Base-by-base conservation (phyloP, 345 rosid genomes). In the Salix purpurea region DNA sequence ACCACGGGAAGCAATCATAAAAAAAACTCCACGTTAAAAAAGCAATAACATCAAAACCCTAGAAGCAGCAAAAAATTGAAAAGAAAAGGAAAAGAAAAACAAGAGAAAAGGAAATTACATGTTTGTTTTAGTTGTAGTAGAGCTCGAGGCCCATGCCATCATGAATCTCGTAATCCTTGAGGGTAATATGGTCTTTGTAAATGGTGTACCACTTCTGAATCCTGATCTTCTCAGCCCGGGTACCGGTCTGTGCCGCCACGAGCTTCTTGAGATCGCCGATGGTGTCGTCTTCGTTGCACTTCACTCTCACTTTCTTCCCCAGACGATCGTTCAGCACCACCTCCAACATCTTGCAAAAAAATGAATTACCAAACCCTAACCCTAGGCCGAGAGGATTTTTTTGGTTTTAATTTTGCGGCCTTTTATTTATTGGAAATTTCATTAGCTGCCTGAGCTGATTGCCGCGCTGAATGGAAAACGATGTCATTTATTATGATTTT, bases 151-250 rank as follows among this genome's bases (percentile, higher is more conserved):
- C 85, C 85, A 82, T 82, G 74, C 85, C 85, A 19, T 82, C 82
- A 65, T 82, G 85, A 50, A 82, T 76, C 75, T 82, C 85, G 24
- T 82, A 82, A 69, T 82, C 85, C 65, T 44, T 75, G 36, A 82
- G 85, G 42, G 85, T 82, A 23, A 82, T 82, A 61, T 81, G 84
- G 69, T 81, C 84, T 39, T 85, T 85, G 52, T 85, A 85, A 36
- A 83, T 56, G 69, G 52, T 83, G 48, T 85, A 85, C 88, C 88
- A 85, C 77, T 85, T 85, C 81, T 85, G 86, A 68, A 85, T 83
- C 37, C 88, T 70, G 23, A 87, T 85, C 88, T 87, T 87, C 72
- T 87, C 86, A 0, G 88, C 77, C 39, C 90, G 76, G 40, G 82
- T 84, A 1, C 87, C 87, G 14, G 84, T 84, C 76, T 84, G 84